phyloP scores from a whole-genome alignment of 192 early-diverging fungal species.

The Umbelopsis ramanniana region DNA sequence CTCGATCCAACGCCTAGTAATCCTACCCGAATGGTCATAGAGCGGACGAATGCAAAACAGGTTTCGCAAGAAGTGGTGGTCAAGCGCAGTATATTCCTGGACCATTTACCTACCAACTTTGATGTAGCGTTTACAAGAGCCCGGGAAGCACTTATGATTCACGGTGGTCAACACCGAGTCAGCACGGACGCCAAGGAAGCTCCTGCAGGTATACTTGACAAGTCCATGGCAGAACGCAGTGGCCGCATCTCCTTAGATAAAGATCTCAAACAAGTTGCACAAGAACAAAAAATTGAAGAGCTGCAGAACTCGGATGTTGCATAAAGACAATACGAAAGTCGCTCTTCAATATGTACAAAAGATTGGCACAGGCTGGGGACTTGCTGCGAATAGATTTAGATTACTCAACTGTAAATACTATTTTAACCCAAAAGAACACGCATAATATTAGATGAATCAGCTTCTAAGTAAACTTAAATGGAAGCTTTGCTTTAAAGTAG shows the following conservation, averaged over 20 bases:
- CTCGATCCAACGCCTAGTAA: constrained; percentile 40
- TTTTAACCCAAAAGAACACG: too few relatives aligned
- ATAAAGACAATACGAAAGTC: neutral
- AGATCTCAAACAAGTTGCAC: neutral
- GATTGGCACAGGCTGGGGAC: too few relatives aligned
- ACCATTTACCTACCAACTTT: constrained; percentile 44
- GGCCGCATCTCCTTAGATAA: constrained; percentile 1
- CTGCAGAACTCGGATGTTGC: neutral
- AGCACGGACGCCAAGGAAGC: neutral
- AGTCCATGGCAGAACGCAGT: constrained; percentile 1
- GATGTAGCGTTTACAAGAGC: constrained; percentile 38
- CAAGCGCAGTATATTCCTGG: constrained; percentile 33
- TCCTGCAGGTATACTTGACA: neutral
- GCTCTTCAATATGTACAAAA: neutral
- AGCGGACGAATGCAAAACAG: constrained; percentile 30
- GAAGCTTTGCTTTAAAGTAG: too few relatives aligned
- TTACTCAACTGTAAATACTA: too few relatives aligned
- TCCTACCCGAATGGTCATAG: constrained; percentile 41
- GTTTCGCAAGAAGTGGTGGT: constrained; percentile 41
- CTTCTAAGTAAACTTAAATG: too few relatives aligned
- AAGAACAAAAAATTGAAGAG: neutral
- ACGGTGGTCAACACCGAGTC: neutral
- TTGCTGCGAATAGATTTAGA: too few relatives aligned
- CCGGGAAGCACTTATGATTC: constrained; percentile 31
- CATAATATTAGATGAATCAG: too few relatives aligned